phyloP scores from a whole-genome alignment of 148 eudicot genomes.

The Vaccinium myrtillus region DNA sequence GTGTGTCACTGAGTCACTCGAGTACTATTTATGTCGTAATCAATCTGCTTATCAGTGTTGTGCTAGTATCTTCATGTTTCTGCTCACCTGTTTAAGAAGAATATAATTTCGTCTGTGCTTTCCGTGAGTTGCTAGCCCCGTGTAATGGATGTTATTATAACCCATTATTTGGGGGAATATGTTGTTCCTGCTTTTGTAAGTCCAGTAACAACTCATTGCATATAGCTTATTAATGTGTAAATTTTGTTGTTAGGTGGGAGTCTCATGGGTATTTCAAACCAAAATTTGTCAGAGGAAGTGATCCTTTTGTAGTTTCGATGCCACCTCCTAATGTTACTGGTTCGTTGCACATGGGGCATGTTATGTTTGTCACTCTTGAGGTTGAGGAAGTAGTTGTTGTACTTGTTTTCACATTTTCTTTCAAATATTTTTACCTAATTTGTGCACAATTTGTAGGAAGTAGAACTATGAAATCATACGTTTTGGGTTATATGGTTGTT shows the following conservation, averaged over 20 bases:
- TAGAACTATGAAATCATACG: background rate
- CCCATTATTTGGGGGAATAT: background rate
- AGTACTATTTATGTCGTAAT: background rate
- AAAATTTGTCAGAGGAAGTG: constrained; percentile 67
- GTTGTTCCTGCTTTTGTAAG: background rate
- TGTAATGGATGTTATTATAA: background rate
- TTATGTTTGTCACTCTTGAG: constrained; percentile 99
- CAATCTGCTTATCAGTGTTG: background rate
- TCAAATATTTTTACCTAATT: constrained; percentile 2
- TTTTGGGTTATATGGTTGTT: background rate
- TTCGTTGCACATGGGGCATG: constrained; percentile 99
- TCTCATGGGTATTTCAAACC: constrained; percentile 97
- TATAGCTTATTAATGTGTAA: constrained; percentile 16
- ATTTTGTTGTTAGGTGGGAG: constrained; percentile 83
- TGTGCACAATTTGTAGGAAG: background rate
- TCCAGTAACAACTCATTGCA: background rate
- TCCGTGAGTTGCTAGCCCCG: background rate
- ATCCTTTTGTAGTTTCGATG: constrained; percentile 90
- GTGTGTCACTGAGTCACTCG: background rate
- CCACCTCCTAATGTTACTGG: constrained; percentile 99
- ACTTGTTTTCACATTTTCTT: background rate
- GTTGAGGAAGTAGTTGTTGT: constrained; percentile 39
- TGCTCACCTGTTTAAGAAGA: background rate
- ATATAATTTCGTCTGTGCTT: background rate
- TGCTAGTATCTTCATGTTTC: background rate